Percentiles rank a stretch among this genome's conserved stretches.
Evolutionary conservation across 805 yeast species (phyloP).

Genomic region (Suhomyces tanzawaensis): DNA sequence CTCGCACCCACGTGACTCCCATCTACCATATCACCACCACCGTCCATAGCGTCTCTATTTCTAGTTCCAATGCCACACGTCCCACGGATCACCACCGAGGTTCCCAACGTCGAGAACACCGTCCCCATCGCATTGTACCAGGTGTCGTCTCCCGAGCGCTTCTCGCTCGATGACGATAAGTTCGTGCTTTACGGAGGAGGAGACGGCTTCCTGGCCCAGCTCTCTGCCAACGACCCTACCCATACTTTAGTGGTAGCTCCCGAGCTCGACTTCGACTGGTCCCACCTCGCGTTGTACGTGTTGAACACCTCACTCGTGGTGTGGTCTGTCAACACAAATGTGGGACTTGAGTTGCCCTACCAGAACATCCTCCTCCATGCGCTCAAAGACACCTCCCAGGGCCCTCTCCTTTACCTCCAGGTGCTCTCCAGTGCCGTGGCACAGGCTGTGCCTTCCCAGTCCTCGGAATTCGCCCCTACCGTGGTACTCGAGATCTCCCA

Average conservation of each 20-base stretch:
- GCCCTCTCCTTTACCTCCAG: slow-evolving; percentile 29
- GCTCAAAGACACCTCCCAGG: slow-evolving; percentile 16
- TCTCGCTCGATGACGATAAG: slow-evolving; percentile 37
- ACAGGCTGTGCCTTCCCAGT: slow-evolving; percentile 8
- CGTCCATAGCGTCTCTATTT: neutral
- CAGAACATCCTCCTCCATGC: slow-evolving; percentile 34
- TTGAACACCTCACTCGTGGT: slow-evolving; percentile 33
- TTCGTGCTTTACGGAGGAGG: slow-evolving; percentile 43
- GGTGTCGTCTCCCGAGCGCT: slow-evolving; percentile 39
- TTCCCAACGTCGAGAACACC: slow-evolving; percentile 44
- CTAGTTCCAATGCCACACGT: slow-evolving; percentile 4
- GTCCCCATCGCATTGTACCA: slow-evolving; percentile 30
- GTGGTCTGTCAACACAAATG: slow-evolving; percentile 21
- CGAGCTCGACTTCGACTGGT: slow-evolving; percentile 9
- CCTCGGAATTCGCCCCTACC: slow-evolving; percentile 19
- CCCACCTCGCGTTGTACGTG: slow-evolving; percentile 26
- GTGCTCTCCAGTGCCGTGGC: slow-evolving; percentile 22
- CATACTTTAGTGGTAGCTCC: slow-evolving; percentile 12
- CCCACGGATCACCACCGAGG: slow-evolving; percentile 17
- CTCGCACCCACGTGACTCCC: neutral
- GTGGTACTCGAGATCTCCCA: slow-evolving; percentile 17
- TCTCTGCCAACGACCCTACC: slow-evolving; percentile 16
- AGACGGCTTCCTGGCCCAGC: slow-evolving; percentile 9
- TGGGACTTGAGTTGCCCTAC: slow-evolving; percentile 37
- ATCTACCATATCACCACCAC: neutral